Base-by-base conservation (phyloP, 2,329 filamentous ascomycete species). In the Trichoderma asperellum region DNA sequence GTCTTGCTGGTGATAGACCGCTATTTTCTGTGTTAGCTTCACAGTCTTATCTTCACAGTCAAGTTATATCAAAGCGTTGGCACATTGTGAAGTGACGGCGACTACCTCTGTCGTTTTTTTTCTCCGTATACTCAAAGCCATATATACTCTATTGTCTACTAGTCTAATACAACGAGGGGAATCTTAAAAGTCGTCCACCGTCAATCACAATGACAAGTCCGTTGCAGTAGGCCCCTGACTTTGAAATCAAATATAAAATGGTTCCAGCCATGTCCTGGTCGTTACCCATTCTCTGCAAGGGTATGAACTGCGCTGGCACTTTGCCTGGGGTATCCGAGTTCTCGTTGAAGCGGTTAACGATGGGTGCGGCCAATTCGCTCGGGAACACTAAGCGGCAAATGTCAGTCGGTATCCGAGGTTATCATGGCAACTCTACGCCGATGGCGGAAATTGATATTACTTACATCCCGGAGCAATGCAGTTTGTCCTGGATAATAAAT, bases 191-290 rank as follows among this genome's bases (percentile, higher is more conserved):
- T 69, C 88, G 82, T 1, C 89, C 89, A 60, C 89, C 89, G 75
- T 92, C 90, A 0, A 87, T 81, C 8, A 91, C 78, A 58, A 91
- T 79, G 18, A 89, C 83, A 70, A 85, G 85, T 2, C 89, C 90
- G 76, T 91, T 92, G 73, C 87, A 81, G 76, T 90, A 92, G 4
- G 86, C 87, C 0, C 90, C 90, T 2, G 89, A 89, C 71, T 85
- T 81, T 60, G 87, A 88, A 4, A 87, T 87, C 75, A 92, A 81
- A 80, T 89, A 92, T 62, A 93, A 76, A 32, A 92, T 84, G 59
- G 87, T 82, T 1, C 89, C 89, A 1, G 85, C 87, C 82, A 92
- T 87, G 56, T 81, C 90, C 73, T 87, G 79, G 69, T 88, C 84
- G 52, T 85, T 83, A 1, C 90, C 90, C 71, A 86, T 83, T 57